Evolutionary conservation across 148 eudicot genomes (phyloP), one percentile per base, ranked within the genome.

Genomic region (Dysphania ambrosioides): DNA sequence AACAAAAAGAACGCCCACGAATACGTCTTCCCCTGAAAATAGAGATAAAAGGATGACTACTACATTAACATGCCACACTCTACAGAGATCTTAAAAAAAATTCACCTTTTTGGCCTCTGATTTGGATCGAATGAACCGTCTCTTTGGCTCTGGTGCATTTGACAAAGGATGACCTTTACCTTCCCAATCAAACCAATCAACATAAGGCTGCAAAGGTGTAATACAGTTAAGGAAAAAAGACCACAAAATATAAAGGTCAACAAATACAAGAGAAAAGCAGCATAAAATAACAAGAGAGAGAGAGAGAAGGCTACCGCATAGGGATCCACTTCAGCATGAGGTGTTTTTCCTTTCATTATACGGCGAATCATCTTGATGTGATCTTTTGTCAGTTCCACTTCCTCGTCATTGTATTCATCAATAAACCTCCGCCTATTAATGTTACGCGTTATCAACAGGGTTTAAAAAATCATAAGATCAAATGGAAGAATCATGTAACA

Each of bases 331-430:
- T 96, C 97, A 73, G 88, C 81, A 89, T 90, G 97, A 9, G 99
- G 99, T 36, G 97, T 93, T 75, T 83, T 86, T 74, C 97, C 97
- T 84, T 88, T 83, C 78, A 89, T 69, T 35, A 96, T 34, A 78
- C 91, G 89, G 21, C 87, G 83, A 26, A 96, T 78, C 16, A 88
- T 65, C 75, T 88, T 86, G 49, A 79, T 75, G 83, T 92, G 93
- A 16, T 86, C 74, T 80, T 83, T 88, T 15, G 88, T 86, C 77
- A 96, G 68, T 82, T 86, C 91, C 66, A 96, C 97, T 78, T 86
- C 92, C 85, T 96, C 99, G 31, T 90, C 97, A 58, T 96, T 93
- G 76, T 85, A 83, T 68, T 90, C 97, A 80, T 96, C 99, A 64
- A 70, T 31, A 29, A 96, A 79, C 83, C 85, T 90, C 77, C 92